Evolutionary conservation across 2,329 filamentous ascomycete species (phyloP), one percentile per base, ranked within the genome.

Genomic region (Sphaerulina musiva): DNA sequence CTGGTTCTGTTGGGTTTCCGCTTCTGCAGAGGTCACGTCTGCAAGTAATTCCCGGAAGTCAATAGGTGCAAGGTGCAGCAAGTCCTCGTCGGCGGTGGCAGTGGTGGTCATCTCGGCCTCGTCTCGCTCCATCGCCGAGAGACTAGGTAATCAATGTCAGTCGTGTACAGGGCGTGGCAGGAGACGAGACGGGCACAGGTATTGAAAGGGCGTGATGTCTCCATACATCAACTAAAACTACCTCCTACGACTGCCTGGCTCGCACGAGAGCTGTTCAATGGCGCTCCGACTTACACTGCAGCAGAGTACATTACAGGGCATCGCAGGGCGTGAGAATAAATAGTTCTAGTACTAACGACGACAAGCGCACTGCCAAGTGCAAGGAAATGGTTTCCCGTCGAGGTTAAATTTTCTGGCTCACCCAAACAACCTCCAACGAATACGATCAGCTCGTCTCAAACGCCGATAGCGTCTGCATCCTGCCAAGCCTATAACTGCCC

Each of bases 1-100:
- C 17, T 23, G 26, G 32, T 47, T 51, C 42, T 55, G 26, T 38
- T 46, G 39, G 50, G 53, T 43, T 29, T 32, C 40, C 14, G 43
- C 52, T 9, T 49, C 56, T n/a, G 34, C 53, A 42, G 54, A 56
- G 10, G 54, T 50, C 29, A 55, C 47, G 23, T 56, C 57, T 17
- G 59, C 40, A 9, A 61, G 39, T 34, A 59, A 48, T 29, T 53
- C 51, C 17, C 38, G 45, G 39, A 60, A 57, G 46, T 59, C 54
- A 17, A 54, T 48, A 7, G 52, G 48, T 11, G 46, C 55, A 23
- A 62, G 38, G 10, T 38, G 34, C 29, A 54, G 47, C 44, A 36
- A 39, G 32, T 60, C 58, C 42, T 55, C 41, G 46, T 59, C 58
- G 32, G 55, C 58, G 14, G 55, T 56, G 14, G 40, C 48, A 34